Base-by-base conservation (phyloP, 1,139 yeast genomes). In the Magnusiomyces sp. region DNA sequence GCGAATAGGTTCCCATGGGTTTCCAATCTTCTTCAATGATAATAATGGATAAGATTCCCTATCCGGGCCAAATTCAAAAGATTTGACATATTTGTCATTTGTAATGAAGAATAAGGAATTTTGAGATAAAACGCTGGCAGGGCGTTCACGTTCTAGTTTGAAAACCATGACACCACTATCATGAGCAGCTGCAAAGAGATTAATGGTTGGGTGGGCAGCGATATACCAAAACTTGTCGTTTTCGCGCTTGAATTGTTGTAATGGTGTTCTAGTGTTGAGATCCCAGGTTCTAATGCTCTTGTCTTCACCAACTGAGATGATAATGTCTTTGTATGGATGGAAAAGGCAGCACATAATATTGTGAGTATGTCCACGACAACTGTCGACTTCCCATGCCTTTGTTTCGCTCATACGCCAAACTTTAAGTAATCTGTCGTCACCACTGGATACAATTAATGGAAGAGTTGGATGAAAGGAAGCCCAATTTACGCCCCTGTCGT, bases 261-360 rank as follows among this genome's bases (percentile, higher is more conserved):
- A 88, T 5, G 95, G 95, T 2, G 92, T 82, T 64, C 98, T 80
- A 67, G 86, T 87, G 71, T 90, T 90, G 62, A 92, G 76, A 67
- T 94, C 98, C 98, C 98, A 94, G 33, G 92, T 86, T 67, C 98
- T 79, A 57, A 94, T 80, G n/a, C 98, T 90, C 70, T 88, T 89
- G 71, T 94, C 99, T 67, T 92, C 98, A 57, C 95, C 83, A 45
- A 90, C 95, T 27, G 97, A 90, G 50, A 94, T 73, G 58, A 94
- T 90, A 64, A 92, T 73, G 60, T 92, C 97, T 68, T 89, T 95
- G 59, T 80, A 81, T 42, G 98, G 97, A 63, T 92, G 97, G 78
- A 94, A 94, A 50, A 87, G 73, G 41, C 89, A 90, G 67, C 95
- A 76, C 52, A 90, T 81, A 51, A 92, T 95, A 63, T 88, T 89